Percentiles rank a stretch among this genome's conserved stretches.
Evolutionary conservation across 495 filamentous ascomycete species (phyloP).

Genomic region (Entonaema liquescens): DNA sequence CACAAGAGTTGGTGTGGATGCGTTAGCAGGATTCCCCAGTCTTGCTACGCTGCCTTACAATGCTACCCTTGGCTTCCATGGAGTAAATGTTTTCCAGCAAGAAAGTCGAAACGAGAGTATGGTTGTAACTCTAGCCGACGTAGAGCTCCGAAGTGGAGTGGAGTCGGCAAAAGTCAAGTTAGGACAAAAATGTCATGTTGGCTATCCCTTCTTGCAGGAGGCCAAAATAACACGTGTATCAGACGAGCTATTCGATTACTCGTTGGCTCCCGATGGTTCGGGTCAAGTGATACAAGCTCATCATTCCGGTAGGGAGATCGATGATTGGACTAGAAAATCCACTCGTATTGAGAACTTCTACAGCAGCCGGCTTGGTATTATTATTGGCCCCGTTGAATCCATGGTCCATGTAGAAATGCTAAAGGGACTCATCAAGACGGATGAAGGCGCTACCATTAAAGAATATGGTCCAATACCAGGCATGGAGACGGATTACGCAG

Average conservation of each 20-base stretch:
- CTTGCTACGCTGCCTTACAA: constrained; percentile 82
- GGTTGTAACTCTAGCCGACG: constrained; percentile 82
- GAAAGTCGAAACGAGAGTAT: constrained; percentile 97
- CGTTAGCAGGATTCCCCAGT: constrained; percentile 92
- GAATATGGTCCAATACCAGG: constrained; percentile 91
- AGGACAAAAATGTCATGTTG: constrained; percentile 86
- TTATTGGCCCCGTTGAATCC: constrained; percentile 87
- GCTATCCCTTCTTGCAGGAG: constrained; percentile 96
- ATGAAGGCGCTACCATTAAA: constrained; percentile 90
- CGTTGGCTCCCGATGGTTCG: constrained; percentile 67
- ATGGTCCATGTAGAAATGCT: constrained; percentile 92
- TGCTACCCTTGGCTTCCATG: constrained; percentile 85
- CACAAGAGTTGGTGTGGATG: constrained; percentile 78
- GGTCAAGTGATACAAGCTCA: constrained; percentile 69
- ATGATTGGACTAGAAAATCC: constrained; percentile 84
- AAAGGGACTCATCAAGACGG: constrained; percentile 88
- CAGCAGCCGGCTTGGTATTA: constrained; percentile 87
- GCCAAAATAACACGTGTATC: constrained; percentile 87
- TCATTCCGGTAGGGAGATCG: constrained; percentile 80
- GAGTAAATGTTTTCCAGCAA: constrained; percentile 95
- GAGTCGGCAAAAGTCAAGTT: constrained; percentile 79
- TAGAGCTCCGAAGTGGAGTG: constrained; percentile 72
- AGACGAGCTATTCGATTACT: constrained; percentile 93
- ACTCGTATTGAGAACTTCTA: constrained; percentile 83
- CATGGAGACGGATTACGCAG: constrained; percentile 89